Conservation (phyloP, 768 basidiomycete species). For the Phylloporus sp. region DNA sequence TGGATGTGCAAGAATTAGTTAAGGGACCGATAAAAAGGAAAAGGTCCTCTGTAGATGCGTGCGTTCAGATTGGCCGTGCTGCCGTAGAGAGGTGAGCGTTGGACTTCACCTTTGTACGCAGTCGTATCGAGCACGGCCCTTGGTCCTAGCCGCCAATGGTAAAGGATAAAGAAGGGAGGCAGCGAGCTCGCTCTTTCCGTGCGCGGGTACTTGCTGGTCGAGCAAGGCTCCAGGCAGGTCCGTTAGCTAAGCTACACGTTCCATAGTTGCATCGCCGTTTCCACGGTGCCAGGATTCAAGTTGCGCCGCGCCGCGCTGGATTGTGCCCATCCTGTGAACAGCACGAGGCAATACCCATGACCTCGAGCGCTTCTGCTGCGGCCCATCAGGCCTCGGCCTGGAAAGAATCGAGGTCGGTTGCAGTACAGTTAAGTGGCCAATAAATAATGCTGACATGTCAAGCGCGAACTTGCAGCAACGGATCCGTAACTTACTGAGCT, state of each 20-base stretch:
- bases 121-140: not conserved
- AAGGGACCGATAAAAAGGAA: not conserved
- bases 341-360: slow-evolving; percentile 8
- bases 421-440: not conserved
- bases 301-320: not conserved
- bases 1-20: not conserved
- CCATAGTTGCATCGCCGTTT: slow-evolving; percentile 3
- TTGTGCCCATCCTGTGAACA: not conserved
- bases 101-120: not conserved
- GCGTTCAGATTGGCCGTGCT: not conserved
- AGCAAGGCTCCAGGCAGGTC: slow-evolving; percentile 8
- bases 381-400: too few species aligned
- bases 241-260: slow-evolving; percentile 19
- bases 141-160: not conserved
- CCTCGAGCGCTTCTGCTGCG: not conserved
- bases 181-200: not conserved
- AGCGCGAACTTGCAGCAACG: not conserved
- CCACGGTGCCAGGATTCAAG: not conserved
- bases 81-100: not conserved
- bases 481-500: too few species aligned
- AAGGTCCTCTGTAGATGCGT: not conserved
- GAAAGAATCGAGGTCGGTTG: not conserved
- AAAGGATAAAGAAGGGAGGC: not conserved
- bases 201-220: not conserved
- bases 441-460: not conserved